Conservation (phyloP, 805 yeast genomes). For the Myxozyma geophila region DNA sequence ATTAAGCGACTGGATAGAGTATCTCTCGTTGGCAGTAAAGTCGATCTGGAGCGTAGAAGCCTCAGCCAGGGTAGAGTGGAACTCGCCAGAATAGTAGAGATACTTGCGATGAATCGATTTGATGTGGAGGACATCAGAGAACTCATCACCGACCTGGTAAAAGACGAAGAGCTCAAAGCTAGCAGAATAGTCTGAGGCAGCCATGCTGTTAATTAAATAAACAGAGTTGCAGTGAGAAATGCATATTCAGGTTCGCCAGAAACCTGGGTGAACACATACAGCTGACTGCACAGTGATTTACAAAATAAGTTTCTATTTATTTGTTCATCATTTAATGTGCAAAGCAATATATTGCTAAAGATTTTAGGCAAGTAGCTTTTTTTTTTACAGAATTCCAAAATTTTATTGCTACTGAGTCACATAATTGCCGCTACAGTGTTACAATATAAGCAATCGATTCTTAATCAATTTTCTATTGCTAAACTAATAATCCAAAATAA, state of each 20-base stretch:
- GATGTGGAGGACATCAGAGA: slow-evolving; percentile 19
- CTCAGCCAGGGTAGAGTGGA: slow-evolving; percentile 3
- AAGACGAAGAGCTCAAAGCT: slow-evolving; percentile 15
- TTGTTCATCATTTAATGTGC: no score
- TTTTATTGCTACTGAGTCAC: no score
- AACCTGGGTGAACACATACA: slow-evolving; percentile 22
- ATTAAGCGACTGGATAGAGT: slow-evolving; percentile 11
- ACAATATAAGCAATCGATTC: no score
- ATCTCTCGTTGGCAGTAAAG: slow-evolving; percentile 16
- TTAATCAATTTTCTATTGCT: no score
- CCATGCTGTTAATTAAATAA: slow-evolving; percentile 2
- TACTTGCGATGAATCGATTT: slow-evolving; percentile 15
- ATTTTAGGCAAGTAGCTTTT: no score
- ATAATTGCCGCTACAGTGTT: no score
- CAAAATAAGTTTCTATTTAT: no score
- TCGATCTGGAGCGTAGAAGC: slow-evolving; percentile 11
- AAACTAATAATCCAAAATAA: no score
- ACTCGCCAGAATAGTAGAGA: slow-evolving; percentile 11
- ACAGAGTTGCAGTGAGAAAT: slow-evolving; percentile 1
- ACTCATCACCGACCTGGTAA: slow-evolving; percentile 21
- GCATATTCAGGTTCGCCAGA: not conserved
- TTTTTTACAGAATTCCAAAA: no score
- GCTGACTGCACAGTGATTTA: no score
- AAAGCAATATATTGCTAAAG: no score
- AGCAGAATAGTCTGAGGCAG: slow-evolving; percentile 4